Conservation (phyloP, 257 asterid genomes). For the Linderniella brevidens region DNA sequence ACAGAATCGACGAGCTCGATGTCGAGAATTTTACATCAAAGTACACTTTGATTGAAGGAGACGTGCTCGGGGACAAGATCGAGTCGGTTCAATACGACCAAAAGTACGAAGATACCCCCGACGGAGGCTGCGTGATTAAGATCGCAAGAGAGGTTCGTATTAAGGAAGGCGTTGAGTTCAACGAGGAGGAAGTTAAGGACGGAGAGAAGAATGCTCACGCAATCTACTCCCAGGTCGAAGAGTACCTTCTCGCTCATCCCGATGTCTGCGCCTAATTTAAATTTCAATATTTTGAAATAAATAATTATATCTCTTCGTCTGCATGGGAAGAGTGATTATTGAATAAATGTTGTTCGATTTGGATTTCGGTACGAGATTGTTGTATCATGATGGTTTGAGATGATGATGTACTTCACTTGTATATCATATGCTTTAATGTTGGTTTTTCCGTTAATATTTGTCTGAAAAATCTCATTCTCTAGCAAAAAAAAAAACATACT, state of each 20-base stretch:
- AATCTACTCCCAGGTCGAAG: neutral
- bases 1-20: neutral
- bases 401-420: no score
- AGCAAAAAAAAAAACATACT: no score
- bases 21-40: neutral
- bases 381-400: no score
- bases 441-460: no score
- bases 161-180: neutral
- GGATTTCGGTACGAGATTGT: no score
- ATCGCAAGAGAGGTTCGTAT: neutral
- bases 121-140: conserved; percentile 2
- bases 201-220: neutral
- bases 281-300: no score
- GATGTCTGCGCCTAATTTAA: neutral
- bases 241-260: conserved; percentile 3
- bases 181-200: neutral
- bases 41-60: neutral
- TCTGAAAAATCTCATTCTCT: no score
- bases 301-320: no score
- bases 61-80: neutral
- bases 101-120: neutral
- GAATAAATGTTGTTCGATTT: no score
- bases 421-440: no score
- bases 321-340: no score
- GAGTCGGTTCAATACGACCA: neutral